Evolutionary conservation across 805 yeast genomes (phyloP), one percentile per base, ranked within the genome.

Genomic region (Cyberlindnera nakhonratchasimensis): DNA sequence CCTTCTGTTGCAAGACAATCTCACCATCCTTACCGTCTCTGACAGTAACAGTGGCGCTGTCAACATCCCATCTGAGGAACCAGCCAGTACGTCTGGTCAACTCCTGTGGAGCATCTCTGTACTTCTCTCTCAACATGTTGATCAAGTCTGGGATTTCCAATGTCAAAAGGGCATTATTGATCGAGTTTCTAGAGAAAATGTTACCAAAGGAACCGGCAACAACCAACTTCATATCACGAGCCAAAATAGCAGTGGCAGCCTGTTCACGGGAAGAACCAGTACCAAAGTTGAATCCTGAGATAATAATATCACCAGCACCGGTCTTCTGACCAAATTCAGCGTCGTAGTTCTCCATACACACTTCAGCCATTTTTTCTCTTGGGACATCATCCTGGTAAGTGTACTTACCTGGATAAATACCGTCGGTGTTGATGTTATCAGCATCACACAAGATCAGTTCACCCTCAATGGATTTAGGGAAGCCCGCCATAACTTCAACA

Each of bases 341-440:
- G 65, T 93, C 99, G 66, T 93, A 93, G 70, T 93, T 93, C 68
- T 93, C 99, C 99, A 93, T 93, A 71, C 99, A 93, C 35, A 93
- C 99, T 66, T 91, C 86, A 26, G 99, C 99, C 99, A 93, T 93
- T 63, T 84, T 87, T 55, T 87, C 96, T 58, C 85, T 76, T 31
- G 97, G 77, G 35, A 93, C 93, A 61, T 93, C 98, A 64, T 93
- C 99, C 70, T 93, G 98, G 68, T 93, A 93, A 9, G 99, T 93
- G 72, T 93, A 93, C 64, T 93, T 93, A 52, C 99, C 99, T 18
- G 99, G 99, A 62, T 93, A 93, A 45, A 93, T 93, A 59, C 98
- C 99, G 64, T 93, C 99, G 18, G 99, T 93, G 69, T 93, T 93
- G 66, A 93, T 82, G 62, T 85, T 86, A 66, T 93, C 99, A 34